Conservation (phyloP, 225 moss, liverwort and hornwort species). For the Polytrichum commune region DNA sequence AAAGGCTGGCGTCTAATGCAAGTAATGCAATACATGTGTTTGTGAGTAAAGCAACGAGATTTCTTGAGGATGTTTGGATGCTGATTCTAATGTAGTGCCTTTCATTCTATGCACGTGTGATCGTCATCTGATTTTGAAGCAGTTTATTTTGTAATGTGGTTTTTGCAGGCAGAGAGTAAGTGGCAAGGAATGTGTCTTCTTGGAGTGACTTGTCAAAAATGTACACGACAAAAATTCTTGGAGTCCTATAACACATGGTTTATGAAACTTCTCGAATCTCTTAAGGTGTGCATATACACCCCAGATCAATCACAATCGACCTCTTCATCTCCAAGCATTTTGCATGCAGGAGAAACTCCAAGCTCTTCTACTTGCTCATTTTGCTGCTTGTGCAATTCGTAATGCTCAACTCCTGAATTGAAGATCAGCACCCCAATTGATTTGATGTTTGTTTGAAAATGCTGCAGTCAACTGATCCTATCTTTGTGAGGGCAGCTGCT, state of each 20-base stretch:
- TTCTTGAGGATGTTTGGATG: no score
- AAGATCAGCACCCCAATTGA: no score
- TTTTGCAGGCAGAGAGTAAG: constrained; percentile 27
- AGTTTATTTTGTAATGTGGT: background rate
- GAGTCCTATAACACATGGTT: constrained; percentile 77
- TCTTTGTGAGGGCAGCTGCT: constrained; percentile 85
- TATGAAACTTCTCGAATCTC: constrained; percentile 49
- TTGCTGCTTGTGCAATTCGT: no score
- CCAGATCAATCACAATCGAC: background rate
- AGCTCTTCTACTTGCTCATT: background rate
- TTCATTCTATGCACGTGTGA: no score
- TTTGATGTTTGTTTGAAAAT: constrained; percentile 17
- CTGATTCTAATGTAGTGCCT: no score
- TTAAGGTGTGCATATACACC: constrained; percentile 51
- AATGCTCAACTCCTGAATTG: no score
- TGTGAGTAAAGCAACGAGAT: no score
- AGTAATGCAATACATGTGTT: no score
- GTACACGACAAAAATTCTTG: constrained; percentile 64
- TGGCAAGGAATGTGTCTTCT: constrained; percentile 72
- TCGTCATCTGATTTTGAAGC: no score
- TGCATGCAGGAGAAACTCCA: background rate
- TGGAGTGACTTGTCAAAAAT: constrained; percentile 80
- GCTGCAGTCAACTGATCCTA: constrained; percentile 87
- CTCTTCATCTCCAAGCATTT: no score
- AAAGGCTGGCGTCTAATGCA: no score